Evolutionary conservation across 177 flowering plant genomes (phyloP), one percentile per base, ranked within the genome.

Genomic region (Vitis hybrid): DNA sequence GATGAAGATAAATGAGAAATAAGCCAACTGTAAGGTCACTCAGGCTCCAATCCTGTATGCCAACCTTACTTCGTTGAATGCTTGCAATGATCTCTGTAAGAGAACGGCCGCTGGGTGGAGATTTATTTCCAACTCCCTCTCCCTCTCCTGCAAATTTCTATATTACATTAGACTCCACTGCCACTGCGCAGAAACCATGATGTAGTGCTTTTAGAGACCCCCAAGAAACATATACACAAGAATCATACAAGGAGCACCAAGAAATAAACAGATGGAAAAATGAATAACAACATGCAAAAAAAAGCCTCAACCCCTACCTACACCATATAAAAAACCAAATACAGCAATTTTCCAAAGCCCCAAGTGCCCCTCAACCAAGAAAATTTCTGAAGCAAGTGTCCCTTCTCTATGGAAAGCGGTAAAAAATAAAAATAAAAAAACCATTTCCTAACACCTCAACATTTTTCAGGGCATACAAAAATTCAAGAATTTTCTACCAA

Each of bases 11-110:
- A 15, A 90, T 72, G 61, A 95, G 98, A 71, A 82, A 95, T 49
- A 95, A 77, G n/a, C 94, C 98, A 55, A 90, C 65, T 0, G 97
- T 89, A 74, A 95, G 84, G 83, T 95, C 99, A 82, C 93, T 82
- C 63, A 95, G 79, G 82, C 90, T 91, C 99, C 97, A 95, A 72
- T 88, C 93, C 66, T 87, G 85, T 29, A 95, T 71, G 12, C 93
- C 97, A 68, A 74, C 71, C 79, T 88, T 90, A 78, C 94, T 91
- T 62, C 86, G 73, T 60, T 91, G 94, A 69, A 95, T 90, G 81
- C 85, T 86, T 39, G 96, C 82, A 77, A 88, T 65, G 73, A 92
- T 93, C 75, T 95, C 97, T 10, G 81, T 58, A 73, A 95, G 67
- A 61, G 97, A 87, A 69, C 86, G 85, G 77, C 59, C 82, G 39